These are phyloP conservation scores for Polygonum aviculare DNA, from an alignment of 148 eudicot species.

Conservation along the genomic window DNA sequence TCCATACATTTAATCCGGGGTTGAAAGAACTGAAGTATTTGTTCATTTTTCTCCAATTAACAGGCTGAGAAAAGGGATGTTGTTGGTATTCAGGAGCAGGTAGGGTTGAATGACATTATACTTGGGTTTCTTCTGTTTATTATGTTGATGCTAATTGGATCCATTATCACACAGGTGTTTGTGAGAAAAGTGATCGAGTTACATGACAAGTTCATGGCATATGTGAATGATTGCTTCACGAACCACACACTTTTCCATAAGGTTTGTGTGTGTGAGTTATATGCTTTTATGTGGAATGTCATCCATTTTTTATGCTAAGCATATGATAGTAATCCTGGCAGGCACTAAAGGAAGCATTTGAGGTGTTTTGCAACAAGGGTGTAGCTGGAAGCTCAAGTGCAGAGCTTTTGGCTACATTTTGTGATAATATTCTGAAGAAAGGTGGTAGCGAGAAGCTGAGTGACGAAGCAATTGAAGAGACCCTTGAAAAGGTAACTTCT, in stretches of 20 bases:
- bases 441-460: slow-evolving; percentile 92
- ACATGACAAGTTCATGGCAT: slow-evolving; percentile 82
- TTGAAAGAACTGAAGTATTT: background rate
- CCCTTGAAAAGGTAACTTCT: slow-evolving; percentile 65
- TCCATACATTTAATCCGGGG: background rate
- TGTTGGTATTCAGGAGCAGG: slow-evolving; percentile 80
- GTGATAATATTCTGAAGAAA: slow-evolving; percentile 87
- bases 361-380: slow-evolving; percentile 79
- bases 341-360: slow-evolving; percentile 92
- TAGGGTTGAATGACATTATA: slow-evolving; percentile 1
- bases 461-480: slow-evolving; percentile 87
- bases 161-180: slow-evolving; percentile 39
- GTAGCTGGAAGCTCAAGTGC: slow-evolving; percentile 92
- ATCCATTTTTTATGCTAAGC: background rate
- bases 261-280: slow-evolving; percentile 21
- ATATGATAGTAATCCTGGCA: slow-evolving; percentile 4
- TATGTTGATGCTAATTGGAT: background rate
- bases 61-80: slow-evolving; percentile 67
- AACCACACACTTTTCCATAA: slow-evolving; percentile 86
- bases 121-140: background rate
- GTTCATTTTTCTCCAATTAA: slow-evolving; percentile 5
- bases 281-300: background rate
- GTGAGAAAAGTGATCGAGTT: slow-evolving; percentile 83
- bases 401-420: slow-evolving; percentile 83
- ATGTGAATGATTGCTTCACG: slow-evolving; percentile 68